phyloP scores from a whole-genome alignment of 768 basidiomycete species.

The Lactarius trivialis region DNA sequence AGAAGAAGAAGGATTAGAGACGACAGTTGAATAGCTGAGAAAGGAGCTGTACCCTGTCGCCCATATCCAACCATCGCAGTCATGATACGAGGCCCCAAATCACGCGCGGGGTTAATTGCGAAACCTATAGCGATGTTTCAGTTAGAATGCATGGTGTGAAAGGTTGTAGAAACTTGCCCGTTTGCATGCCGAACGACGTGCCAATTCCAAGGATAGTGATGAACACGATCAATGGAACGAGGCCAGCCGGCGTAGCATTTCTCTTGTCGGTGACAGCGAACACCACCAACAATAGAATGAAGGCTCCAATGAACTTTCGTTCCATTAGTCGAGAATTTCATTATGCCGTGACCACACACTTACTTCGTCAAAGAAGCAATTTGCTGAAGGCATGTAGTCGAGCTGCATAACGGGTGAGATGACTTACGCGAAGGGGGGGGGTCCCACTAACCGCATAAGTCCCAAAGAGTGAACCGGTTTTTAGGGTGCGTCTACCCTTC shows the following conservation, averaged over 20 bases:
- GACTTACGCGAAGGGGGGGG: not conserved
- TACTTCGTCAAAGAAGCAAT: constrained; percentile 43
- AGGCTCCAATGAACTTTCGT: constrained; percentile 47
- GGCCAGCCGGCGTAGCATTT: constrained; percentile 43
- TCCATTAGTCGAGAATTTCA: not conserved
- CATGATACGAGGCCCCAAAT: constrained; percentile 61
- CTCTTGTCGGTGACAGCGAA: constrained; percentile 47
- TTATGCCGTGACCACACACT: not conserved
- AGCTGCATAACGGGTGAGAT: constrained; percentile 26
- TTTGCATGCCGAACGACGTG: constrained; percentile 53
- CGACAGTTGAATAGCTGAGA: not conserved
- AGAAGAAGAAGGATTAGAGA: not conserved
- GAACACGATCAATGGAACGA: constrained; percentile 52
- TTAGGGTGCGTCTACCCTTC: constrained; percentile 45
- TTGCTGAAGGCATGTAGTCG: constrained; percentile 38
- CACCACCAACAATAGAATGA: constrained; percentile 48
- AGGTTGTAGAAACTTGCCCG: constrained; percentile 26
- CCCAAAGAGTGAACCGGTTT: constrained; percentile 51
- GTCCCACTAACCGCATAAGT: constrained; percentile 49
- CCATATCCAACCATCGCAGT: constrained; percentile 75
- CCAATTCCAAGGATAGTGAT: constrained; percentile 54
- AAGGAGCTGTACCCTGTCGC: constrained; percentile 31
- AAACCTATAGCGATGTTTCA: constrained; percentile 33
- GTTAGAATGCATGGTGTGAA: too few species aligned
- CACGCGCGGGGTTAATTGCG: constrained; percentile 66